Percentiles rank a stretch among this genome's conserved stretches.
phyloP scores from a whole-genome alignment of 805 yeast species.

The Monosporozyma siamensis region DNA sequence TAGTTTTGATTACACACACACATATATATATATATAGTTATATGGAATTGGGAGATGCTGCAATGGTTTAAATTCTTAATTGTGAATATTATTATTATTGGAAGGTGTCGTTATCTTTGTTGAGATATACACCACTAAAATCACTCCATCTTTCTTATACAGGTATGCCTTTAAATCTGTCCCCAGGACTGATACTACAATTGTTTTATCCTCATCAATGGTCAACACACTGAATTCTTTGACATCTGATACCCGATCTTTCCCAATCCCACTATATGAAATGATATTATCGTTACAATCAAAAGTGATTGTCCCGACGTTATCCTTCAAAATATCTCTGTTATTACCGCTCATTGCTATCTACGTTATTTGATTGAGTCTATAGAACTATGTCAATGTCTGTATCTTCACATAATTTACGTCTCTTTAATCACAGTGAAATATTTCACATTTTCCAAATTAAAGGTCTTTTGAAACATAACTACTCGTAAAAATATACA shows the following conservation, averaged over 20 bases:
- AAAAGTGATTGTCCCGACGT: conserved; percentile 24
- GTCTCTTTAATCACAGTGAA: too few relatives aligned
- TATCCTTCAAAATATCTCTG: neutral
- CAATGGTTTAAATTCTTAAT: too few relatives aligned
- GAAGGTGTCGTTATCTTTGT: neutral
- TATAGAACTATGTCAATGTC: too few relatives aligned
- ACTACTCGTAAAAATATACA: neutral
- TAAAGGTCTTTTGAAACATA: neutral
- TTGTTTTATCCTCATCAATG: conserved; percentile 23
- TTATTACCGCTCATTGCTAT: neutral
- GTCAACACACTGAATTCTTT: conserved; percentile 15
- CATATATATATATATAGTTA: too few relatives aligned
- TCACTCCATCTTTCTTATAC: conserved; percentile 21
- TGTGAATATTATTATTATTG: neutral
- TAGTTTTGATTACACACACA: too few relatives aligned
- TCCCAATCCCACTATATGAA: conserved; percentile 26
- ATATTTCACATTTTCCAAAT: neutral
- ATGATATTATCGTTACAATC: conserved; percentile 26
- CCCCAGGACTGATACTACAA: conserved; percentile 6
- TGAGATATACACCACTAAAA: conserved; percentile 20
- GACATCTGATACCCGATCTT: conserved; percentile 21
- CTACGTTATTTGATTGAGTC: neutral
- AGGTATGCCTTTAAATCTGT: conserved; percentile 9
- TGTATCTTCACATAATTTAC: too few relatives aligned
- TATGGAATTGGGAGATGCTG: too few relatives aligned